Percentiles rank a stretch among this genome's conserved stretches.
Evolutionary conservation across 805 yeast species (phyloP).

Genomic region (Candida quercuum): DNA sequence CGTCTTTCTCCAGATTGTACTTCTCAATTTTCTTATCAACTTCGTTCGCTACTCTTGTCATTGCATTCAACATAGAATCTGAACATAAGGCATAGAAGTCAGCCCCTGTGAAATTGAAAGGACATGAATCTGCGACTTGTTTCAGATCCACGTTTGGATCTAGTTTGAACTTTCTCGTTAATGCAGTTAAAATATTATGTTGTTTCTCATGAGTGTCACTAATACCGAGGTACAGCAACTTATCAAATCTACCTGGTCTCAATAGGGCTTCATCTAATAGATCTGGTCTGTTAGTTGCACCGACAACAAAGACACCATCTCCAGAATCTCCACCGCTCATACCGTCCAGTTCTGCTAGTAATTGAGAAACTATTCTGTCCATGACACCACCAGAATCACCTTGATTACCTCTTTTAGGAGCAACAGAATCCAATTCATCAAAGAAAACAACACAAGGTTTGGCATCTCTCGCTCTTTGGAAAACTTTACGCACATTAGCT

Average conservation of each 20-base stretch:
- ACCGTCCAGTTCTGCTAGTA: conserved; percentile 92
- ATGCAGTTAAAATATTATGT: conserved; percentile 75
- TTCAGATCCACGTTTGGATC: conserved; percentile 53
- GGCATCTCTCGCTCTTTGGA: conserved; percentile 93
- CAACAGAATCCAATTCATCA: conserved; percentile 96
- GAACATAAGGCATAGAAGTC: conserved; percentile 95
- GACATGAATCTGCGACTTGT: conserved; percentile 62
- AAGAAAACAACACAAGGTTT: conserved; percentile 96
- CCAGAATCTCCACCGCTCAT: conserved; percentile 76
- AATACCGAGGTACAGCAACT: conserved; percentile 88
- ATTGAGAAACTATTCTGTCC: conserved; percentile 96
- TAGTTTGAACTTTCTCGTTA: conserved; percentile 76
- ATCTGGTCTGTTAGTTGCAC: conserved; percentile 98
- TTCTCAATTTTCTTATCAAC: conserved; percentile 60
- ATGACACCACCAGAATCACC: conserved; percentile 99
- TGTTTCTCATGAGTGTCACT: conserved; percentile 90
- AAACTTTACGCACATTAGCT: conserved; percentile 92
- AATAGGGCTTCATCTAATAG: conserved; percentile 87
- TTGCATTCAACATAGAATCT: conserved; percentile 93
- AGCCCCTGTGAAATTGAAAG: conserved; percentile 94
- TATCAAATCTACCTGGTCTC: conserved; percentile 94
- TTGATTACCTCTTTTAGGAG: conserved; percentile 97
- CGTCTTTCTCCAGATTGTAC: conserved; percentile 41
- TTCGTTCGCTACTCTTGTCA: conserved; percentile 80
- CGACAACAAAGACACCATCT: conserved; percentile 94